These are phyloP conservation scores for Striga hermonthica DNA, from an alignment of 305 asterid genomes.

Conservation along the genomic window DNA sequence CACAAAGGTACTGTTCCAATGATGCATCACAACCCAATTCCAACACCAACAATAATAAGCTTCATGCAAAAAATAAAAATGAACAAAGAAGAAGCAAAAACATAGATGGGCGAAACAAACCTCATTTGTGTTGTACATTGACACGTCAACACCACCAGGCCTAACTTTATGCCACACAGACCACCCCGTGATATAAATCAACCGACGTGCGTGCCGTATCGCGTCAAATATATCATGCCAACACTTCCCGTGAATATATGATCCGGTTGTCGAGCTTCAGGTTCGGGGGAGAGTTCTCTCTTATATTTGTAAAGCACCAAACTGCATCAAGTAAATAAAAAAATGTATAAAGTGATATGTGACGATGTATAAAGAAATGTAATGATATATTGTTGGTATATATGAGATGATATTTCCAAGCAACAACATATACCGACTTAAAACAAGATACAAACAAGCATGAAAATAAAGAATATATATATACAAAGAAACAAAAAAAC, in stretches of 20 bases:
- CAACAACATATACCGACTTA: not conserved
- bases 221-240: slow-evolving; percentile 84
- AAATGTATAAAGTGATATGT: no score
- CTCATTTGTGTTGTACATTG: slow-evolving; percentile 97
- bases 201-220: slow-evolving; percentile 63
- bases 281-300: slow-evolving; percentile 31
- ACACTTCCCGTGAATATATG: slow-evolving; percentile 65
- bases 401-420: no score
- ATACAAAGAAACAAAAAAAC: not conserved
- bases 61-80: no score
- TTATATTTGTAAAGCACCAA: no score
- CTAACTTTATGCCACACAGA: slow-evolving; percentile 75
- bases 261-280: slow-evolving; percentile 55
- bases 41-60: slow-evolving; percentile 21
- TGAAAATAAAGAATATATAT: not conserved
- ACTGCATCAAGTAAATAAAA: no score
- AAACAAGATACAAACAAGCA: not conserved
- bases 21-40: slow-evolving; percentile 17
- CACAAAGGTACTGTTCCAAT: slow-evolving; percentile 58
- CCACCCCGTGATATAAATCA: slow-evolving; percentile 93
- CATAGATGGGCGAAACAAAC: slow-evolving; percentile 32
- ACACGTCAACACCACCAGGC: slow-evolving; percentile 72
- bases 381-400: no score
- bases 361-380: no score
- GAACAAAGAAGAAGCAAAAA: no score